A percentile compares a stretch with the other conserved stretches of the same genome.
Conservation (phyloP, 169 alveolate species). For the Plasmodium gonderi region DNA sequence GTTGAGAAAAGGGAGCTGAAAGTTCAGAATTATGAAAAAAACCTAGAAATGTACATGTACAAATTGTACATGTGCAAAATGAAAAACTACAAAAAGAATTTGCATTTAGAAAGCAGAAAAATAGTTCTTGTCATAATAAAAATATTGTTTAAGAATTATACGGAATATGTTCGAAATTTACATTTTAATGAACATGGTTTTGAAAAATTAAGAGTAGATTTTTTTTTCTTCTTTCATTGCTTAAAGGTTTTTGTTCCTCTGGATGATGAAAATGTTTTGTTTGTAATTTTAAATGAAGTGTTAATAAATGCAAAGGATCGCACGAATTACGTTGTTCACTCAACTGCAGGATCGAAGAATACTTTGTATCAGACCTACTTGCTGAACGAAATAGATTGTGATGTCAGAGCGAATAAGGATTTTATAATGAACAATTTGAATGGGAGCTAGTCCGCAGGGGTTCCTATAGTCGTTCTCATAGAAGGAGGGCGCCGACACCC, state of each 20-base stretch:
- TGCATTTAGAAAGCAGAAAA: constrained; percentile 19
- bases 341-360: neutral
- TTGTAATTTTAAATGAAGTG: constrained; percentile 67
- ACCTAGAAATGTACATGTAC: constrained; percentile 72
- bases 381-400: constrained; percentile 5
- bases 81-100: constrained; percentile 59
- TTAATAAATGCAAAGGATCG: constrained; percentile 54
- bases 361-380: neutral
- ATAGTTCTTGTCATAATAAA: constrained; percentile 53
- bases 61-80: constrained; percentile 57
- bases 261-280: constrained; percentile 72
- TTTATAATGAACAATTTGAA: constrained; percentile 33
- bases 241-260: constrained; percentile 46
- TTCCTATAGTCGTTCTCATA: too few relatives aligned
- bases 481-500: neutral
- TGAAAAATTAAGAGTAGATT: constrained; percentile 37
- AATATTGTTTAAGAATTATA: constrained; percentile 52
- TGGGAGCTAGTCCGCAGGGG: neutral
- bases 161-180: constrained; percentile 41
- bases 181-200: constrained; percentile 52
- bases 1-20: neutral
- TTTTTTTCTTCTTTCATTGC: constrained; percentile 53
- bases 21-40: neutral
- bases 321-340: neutral
- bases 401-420: neutral